Evolutionary conservation across 805 yeast genomes (phyloP).

Genomic region (Gaillardinia entomophila): DNA sequence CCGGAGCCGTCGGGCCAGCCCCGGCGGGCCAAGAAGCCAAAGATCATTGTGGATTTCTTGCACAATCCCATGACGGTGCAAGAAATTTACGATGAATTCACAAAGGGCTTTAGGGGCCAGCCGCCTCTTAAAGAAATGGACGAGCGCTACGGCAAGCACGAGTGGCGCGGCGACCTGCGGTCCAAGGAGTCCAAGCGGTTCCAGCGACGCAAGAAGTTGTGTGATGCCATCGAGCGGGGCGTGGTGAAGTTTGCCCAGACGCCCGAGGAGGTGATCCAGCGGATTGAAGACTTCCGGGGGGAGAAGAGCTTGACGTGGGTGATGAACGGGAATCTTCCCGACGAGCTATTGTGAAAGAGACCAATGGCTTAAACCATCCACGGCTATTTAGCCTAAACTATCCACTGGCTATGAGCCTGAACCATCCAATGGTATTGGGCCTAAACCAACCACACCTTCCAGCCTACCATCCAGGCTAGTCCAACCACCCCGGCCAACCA

Average conservation of each 20-base stretch:
- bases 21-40: constrained; percentile 24
- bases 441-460: constrained; percentile 1
- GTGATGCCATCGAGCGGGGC: constrained; percentile 39
- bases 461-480: constrained; percentile 9
- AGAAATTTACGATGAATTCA: constrained; percentile 41
- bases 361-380: not conserved
- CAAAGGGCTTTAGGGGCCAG: constrained; percentile 40
- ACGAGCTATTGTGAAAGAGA: constrained; percentile 14
- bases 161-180: constrained; percentile 42
- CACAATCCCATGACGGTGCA: constrained; percentile 41
- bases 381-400: constrained; percentile 1
- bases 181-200: constrained; percentile 39
- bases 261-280: constrained; percentile 34
- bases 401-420: constrained; percentile 1
- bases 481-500: constrained; percentile 13
- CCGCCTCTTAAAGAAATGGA: constrained; percentile 38
- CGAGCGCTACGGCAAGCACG: constrained; percentile 36
- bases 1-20: not conserved
- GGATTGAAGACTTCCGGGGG: constrained; percentile 38
- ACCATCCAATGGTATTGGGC: not conserved
- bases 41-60: constrained; percentile 31
- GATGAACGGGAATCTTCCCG: constrained; percentile 41
- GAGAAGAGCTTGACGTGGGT: constrained; percentile 42
- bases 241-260: constrained; percentile 33
- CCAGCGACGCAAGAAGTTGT: constrained; percentile 38